Evolutionary conservation across 352 stramenopile species (phyloP), one percentile per base, ranked within the genome.

Genomic region (Lagenidium sp.): DNA sequence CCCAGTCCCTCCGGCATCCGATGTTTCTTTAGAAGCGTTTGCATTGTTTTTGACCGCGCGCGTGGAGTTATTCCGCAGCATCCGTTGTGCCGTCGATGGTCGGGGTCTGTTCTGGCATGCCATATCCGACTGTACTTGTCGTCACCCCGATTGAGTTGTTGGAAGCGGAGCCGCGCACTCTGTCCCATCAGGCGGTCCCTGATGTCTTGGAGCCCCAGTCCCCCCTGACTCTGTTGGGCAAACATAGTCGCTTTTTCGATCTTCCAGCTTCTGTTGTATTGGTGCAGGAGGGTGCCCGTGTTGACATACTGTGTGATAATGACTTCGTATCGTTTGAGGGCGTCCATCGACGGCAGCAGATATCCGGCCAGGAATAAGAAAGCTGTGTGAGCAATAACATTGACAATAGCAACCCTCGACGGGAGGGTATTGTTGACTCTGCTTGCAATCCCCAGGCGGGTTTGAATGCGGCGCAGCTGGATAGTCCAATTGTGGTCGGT

Each of bases 351-450:
- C 15, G 41, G 49, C 8, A 32, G 23, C 7, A 47, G 43, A 20
- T 48, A 57, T 15, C 39, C 24, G 8, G 36, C 38, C 2, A 45
- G 49, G 16, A 60, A 60, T 0, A 54, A 28, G 10, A 53, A 19
- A 30, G 31, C 19, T 20, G 26, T 16, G 18, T 42, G n/a, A n/a
- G 22, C 37, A 18, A 43, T 22, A 18, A 23, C 19, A 18, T 46
- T 53, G 11, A 25, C 22, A 3, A 22, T 29, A 3, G 3, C 36
- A 30, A 39, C 44, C 25, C 19, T 22, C 2, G 16, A 43, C 1
- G 20, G n/a, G 22, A 15, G 13, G n/a, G 23, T 12, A 16, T 46
- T 29, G 4, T 21, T 6, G 34, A 18, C 2, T 41, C 25, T 28
- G 16, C 38, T 12, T 10, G 1, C 28, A 7, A 7, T 26, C 6